Conservation (phyloP, 768 basidiomycete genomes). For the Cystofilobasidium capitatum region DNA sequence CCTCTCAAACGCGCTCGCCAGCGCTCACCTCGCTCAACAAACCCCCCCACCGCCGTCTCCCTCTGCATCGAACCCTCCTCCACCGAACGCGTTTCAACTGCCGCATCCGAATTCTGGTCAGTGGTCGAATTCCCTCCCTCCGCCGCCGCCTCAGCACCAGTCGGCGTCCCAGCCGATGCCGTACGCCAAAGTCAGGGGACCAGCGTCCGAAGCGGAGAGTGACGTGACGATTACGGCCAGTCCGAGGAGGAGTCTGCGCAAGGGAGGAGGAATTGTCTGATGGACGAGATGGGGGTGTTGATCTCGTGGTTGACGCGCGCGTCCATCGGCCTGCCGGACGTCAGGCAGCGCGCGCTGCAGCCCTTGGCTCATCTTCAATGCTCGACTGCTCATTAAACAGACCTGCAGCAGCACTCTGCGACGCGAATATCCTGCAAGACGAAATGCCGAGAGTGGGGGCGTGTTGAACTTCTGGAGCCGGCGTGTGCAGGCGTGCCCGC, state of each 20-base stretch:
- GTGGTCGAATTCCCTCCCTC: conserved; percentile 9
- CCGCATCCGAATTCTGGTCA: conserved; percentile 21
- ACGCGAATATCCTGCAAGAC: too few relatives aligned
- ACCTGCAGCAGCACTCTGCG: too few relatives aligned
- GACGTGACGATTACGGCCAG: conserved; percentile 4
- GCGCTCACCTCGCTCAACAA: not conserved
- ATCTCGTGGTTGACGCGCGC: not conserved
- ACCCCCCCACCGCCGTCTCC: not conserved
- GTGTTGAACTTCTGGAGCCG: too few relatives aligned
- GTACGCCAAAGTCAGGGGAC: not conserved
- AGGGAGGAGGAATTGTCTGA: not conserved
- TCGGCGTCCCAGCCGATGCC: not conserved
- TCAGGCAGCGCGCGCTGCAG: too few relatives aligned
- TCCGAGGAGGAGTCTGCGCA: not conserved
- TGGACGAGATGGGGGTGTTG: not conserved
- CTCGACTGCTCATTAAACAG: too few relatives aligned
- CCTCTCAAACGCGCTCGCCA: conserved; percentile 1
- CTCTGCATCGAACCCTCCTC: not conserved
- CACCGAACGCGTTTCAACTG: not conserved
- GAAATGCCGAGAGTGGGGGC: too few relatives aligned
- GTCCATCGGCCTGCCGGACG: not conserved
- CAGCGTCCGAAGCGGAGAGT: not conserved
- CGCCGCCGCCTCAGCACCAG: not conserved
- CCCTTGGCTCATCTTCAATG: too few relatives aligned
- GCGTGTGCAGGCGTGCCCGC: too few relatives aligned